Conservation (phyloP, 169 alveolate species). For the Nephromyces sp. region DNA sequence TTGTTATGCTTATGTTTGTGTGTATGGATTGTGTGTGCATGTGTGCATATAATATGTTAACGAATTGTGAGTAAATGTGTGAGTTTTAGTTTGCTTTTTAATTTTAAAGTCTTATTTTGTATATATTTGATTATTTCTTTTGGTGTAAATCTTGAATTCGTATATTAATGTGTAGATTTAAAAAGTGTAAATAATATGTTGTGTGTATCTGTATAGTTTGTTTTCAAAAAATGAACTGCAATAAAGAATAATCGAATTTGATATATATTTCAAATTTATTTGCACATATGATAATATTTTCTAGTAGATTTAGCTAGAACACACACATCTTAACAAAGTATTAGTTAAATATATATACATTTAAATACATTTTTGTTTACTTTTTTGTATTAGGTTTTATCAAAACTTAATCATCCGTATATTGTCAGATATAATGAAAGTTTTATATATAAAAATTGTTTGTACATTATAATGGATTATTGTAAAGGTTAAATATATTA, state of each 20-base stretch:
- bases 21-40: background rate
- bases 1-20: background rate
- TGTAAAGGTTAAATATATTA: conserved; percentile 67
- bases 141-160: background rate
- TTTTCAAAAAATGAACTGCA: no score
- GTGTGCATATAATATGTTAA: background rate
- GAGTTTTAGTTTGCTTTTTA: background rate
- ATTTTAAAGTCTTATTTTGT: background rate
- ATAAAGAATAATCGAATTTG: no score
- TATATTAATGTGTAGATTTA: background rate
- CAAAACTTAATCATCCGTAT: conserved; percentile 79
- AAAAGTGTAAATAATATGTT: no score
- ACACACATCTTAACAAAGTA: background rate
- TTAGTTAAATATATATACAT: background rate
- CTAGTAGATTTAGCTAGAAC: background rate
- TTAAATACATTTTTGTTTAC: background rate
- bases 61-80: background rate
- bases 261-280: no score
- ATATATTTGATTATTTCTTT: background rate
- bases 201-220: no score
- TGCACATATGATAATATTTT: background rate
- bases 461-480: conserved; percentile 76
- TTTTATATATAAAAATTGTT: conserved; percentile 67
- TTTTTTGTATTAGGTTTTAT: conserved; percentile 51
- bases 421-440: conserved; percentile 80